A percentile compares a stretch with the other conserved stretches of the same genome.
Conservation (phyloP, 139 green algal species). For the Volvox africanus region DNA sequence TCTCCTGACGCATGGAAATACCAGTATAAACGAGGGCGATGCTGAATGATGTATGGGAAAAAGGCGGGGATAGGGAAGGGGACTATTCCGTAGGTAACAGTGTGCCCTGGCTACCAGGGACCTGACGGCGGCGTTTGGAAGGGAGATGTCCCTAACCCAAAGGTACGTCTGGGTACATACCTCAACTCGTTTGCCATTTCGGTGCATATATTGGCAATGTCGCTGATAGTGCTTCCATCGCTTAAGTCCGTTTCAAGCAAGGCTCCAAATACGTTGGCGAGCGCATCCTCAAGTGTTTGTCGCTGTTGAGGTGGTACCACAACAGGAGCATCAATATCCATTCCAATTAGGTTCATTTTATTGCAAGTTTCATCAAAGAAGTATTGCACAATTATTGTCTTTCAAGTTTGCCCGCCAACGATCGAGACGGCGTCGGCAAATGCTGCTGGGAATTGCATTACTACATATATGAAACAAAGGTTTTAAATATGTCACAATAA, state of each 20-base stretch:
- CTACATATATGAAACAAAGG: too few relatives aligned
- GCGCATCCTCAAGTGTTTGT: constrained; percentile 36
- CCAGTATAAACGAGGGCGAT: too few relatives aligned
- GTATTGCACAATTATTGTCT: not conserved
- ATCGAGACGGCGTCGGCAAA: not conserved
- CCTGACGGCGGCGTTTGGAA: too few relatives aligned
- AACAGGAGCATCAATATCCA: constrained; percentile 33
- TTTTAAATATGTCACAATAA: too few relatives aligned
- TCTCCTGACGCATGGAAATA: too few relatives aligned
- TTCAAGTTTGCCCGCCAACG: constrained; percentile 33
- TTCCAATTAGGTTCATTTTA: not conserved
- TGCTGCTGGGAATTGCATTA: too few relatives aligned
- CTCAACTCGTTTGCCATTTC: constrained; percentile 22
- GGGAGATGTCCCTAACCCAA: too few relatives aligned
- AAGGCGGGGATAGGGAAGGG: too few relatives aligned
- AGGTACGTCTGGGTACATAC: not conserved
- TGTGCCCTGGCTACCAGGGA: too few relatives aligned
- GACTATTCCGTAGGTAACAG: too few relatives aligned
- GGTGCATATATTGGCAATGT: constrained; percentile 30
- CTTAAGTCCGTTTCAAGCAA: constrained; percentile 17
- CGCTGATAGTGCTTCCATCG: too few relatives aligned
- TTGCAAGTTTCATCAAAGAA: not conserved
- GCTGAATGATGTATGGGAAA: too few relatives aligned
- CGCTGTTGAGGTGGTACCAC: not conserved
- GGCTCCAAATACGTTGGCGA: constrained; percentile 1